These are phyloP conservation scores for Exophiala lecanii-corni DNA, from an alignment of 2,329 filamentous ascomycete species.

Conservation along the genomic window DNA sequence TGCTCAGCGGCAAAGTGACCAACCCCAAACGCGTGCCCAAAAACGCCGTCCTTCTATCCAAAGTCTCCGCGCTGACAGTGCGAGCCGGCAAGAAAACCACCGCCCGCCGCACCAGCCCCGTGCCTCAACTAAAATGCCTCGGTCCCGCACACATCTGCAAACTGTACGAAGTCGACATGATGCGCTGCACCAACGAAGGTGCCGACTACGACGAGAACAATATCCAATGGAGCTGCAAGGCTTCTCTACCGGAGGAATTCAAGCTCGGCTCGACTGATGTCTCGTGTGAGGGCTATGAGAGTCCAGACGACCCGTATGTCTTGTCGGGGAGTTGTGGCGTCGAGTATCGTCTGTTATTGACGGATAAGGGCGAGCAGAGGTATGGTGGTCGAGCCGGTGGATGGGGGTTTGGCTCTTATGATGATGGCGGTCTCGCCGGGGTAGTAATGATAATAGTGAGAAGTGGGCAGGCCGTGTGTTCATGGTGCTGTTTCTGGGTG, in stretches of 20 bases:
- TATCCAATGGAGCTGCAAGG: slow-evolving; percentile 87
- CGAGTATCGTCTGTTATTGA: slow-evolving; percentile 77
- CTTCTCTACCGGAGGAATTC: slow-evolving; percentile 57
- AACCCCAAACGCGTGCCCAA: slow-evolving; percentile 32
- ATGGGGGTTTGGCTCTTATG: too few relatives aligned
- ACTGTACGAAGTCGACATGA: slow-evolving; percentile 69
- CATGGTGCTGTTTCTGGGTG: slow-evolving; percentile 31
- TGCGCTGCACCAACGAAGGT: slow-evolving; percentile 88
- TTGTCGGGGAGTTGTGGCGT: slow-evolving; percentile 89
- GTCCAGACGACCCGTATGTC: slow-evolving; percentile 74
- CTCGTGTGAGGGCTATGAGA: slow-evolving; percentile 81
- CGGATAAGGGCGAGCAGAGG: slow-evolving; percentile 66
- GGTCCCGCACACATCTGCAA: slow-evolving; percentile 61
- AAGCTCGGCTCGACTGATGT: slow-evolving; percentile 84
- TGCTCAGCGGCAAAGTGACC: slow-evolving; percentile 22
- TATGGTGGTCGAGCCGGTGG: slow-evolving; percentile 54
- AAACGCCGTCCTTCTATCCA: slow-evolving; percentile 56
- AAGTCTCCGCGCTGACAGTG: slow-evolving; percentile 74
- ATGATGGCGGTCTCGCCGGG: too few relatives aligned
- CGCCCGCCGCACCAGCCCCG: slow-evolving; percentile 67
- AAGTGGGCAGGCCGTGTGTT: slow-evolving; percentile 31
- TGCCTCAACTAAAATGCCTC: slow-evolving; percentile 76
- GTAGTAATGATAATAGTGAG: not conserved
- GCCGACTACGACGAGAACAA: slow-evolving; percentile 73
- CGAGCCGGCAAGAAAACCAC: slow-evolving; percentile 63